Evolutionary conservation across 2,329 filamentous ascomycete species (phyloP), one percentile per base, ranked within the genome.

Genomic region (Helotiales sp.): DNA sequence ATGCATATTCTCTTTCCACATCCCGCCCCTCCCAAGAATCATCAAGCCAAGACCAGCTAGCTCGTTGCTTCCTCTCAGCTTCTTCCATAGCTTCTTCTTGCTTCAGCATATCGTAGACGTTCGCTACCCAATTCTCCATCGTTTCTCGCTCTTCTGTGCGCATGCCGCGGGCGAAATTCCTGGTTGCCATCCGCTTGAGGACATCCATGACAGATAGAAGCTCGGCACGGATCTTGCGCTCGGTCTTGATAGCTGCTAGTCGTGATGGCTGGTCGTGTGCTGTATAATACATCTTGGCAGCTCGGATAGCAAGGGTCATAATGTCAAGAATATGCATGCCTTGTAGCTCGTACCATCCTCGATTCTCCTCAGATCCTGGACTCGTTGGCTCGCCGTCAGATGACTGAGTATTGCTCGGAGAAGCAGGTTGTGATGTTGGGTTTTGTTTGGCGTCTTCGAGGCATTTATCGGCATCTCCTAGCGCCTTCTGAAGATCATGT

Each of bases 271-370:
- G 82, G 69, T 96, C 90, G 71, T 98, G 95, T 3, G 91, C 84
- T 0, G 93, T 97, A 75, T 99, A 98, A 76, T 98, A 99, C 68
- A 96, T 88, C 75, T 96, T 96, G 52, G 95, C 95, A 1, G 93
- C 92, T 52, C 92, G 86, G 65, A 99, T 98, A n/a, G 93, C 93
- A 53, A 98, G 80, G 1, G 95, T 99, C 70, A 95, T 89, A 53
- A 96, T 87, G 71, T 98, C 93, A 55, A 98, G 83, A 34, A 99
- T 85, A 69, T 96, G 90, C 79, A 98, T 86, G 17, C 93, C 95
- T 72, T 96, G 91, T 22, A 96, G 82, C 73, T 97, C 91, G 71
- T 89, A 85, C 86, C 89, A 96, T 8, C 86, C 87, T 63, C 85
- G 69, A 29, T 70, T 71, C 5, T 69, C 68, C 17, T 68, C 67